Evolutionary conservation across 208 protist genomes (phyloP).

Genomic region (Trypanosoma rangeli): DNA sequence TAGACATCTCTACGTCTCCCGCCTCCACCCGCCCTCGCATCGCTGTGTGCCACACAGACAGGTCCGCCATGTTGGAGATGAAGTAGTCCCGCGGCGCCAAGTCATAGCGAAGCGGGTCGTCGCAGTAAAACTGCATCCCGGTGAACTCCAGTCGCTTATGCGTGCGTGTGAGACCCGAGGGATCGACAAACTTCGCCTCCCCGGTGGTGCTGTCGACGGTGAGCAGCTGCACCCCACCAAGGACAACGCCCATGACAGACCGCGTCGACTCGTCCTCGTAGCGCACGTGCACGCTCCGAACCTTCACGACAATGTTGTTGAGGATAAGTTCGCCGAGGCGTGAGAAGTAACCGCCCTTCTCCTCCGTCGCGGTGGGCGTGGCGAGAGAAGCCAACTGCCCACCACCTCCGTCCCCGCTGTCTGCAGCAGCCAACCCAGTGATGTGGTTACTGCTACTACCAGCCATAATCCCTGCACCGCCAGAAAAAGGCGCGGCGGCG

Average conservation of each 20-base stretch:
- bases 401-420: neutral
- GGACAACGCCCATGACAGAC: conserved; percentile 66
- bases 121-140: conserved; percentile 85
- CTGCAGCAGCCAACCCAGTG: too few species aligned
- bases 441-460: neutral
- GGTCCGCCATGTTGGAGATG: conserved; percentile 50
- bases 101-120: conserved; percentile 52
- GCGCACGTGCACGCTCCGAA: conserved; percentile 80
- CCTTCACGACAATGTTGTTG: conserved; percentile 88
- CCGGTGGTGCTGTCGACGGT: conserved; percentile 72
- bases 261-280: conserved; percentile 73
- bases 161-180: conserved; percentile 48
- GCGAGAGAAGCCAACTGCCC: neutral
- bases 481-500: neutral
- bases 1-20: conserved; percentile 61
- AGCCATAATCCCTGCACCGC: neutral
- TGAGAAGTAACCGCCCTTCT: conserved; percentile 56
- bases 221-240: conserved; percentile 73
- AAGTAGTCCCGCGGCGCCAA: conserved; percentile 18
- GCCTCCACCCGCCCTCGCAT: conserved; percentile 72
- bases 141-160: conserved; percentile 73
- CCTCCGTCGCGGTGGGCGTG: neutral
- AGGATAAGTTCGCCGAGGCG: conserved; percentile 80
- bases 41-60: conserved; percentile 64
- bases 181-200: conserved; percentile 75